Base-by-base conservation (phyloP, 1,139 yeast genomes). In the Geotrichum armillariae region DNA sequence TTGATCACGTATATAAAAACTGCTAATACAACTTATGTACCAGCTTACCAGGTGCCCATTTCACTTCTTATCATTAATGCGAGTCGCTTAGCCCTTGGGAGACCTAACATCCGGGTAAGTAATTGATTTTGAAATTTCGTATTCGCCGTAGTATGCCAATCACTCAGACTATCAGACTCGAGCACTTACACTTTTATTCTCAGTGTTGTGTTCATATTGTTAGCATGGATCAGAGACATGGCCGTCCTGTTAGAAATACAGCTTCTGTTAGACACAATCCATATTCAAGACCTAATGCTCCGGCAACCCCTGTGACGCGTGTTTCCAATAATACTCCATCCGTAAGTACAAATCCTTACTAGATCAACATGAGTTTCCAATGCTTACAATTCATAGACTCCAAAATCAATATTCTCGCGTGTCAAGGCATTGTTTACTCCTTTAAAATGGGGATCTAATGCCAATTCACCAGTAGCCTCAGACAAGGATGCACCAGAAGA, bases 361-460 rank as follows among this genome's bases (percentile, higher is more conserved):
- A n/a, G n/a, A n/a, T n/a, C n/a, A n/a, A n/a, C n/a, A n/a, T n/a
- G n/a, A n/a, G n/a, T n/a, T n/a, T n/a, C n/a, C n/a, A n/a, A n/a
- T n/a, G n/a, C n/a, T n/a, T n/a, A n/a, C n/a, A n/a, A n/a, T 25
- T 25, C 11, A 2, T 38, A 27, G 46, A 40, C 46, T 3, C 50
- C 50, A 3, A 16, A n/a, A 14, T 33, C 47, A 8, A 41, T 47
- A 8, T 47, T 47, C 20, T 41, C 50, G 4, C 41, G 42, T 12
- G 47, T 47, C 7, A 47, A 41, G 22, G 40, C 40, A 22, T 35
- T 47, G 9, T 9, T 47, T 4, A 41, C 47, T 8, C 46, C 50
- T 17, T 37, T 38, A 16, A 45, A 45, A 38, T 37, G 48, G 48
- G 16, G 27, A 3, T n/a, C 37, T 11, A 17, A 31, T 18, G 6